Evolutionary conservation across 106 monocot species (phyloP).

Genomic region (Dendrobium huoshanense): DNA sequence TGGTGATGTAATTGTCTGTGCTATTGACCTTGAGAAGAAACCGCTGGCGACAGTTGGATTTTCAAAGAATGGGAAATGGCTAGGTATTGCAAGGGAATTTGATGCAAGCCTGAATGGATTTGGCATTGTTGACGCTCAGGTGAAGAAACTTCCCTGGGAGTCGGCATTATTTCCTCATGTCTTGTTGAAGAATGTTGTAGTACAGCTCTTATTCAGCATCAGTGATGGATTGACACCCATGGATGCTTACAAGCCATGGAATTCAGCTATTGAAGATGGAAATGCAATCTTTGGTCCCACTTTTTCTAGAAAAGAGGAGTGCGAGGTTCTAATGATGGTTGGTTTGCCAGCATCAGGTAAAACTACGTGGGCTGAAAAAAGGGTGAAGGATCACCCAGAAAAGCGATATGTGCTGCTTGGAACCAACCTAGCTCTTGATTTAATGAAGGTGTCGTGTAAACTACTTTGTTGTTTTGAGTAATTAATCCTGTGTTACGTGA

Average conservation of each 20-base stretch:
- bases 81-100: conserved; percentile 48
- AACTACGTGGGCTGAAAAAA: conserved; percentile 72
- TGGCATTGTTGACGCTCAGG: conserved; percentile 21
- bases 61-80: conserved; percentile 52
- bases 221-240: conserved; percentile 48
- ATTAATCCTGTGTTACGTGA: neutral
- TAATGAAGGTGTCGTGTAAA: conserved; percentile 53
- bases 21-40: conserved; percentile 46
- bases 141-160: conserved; percentile 21
- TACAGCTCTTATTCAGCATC: conserved; percentile 47
- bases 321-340: conserved; percentile 73
- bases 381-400: conserved; percentile 55
- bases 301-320: conserved; percentile 27
- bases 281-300: conserved; percentile 44
- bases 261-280: conserved; percentile 43
- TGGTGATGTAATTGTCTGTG: conserved; percentile 53
- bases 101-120: conserved; percentile 40
- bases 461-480: neutral
- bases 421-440: conserved; percentile 64
- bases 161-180: conserved; percentile 72
- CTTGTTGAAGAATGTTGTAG: conserved; percentile 66
- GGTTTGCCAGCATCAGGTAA: conserved; percentile 73
- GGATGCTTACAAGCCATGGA: conserved; percentile 60
- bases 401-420: conserved; percentile 66
- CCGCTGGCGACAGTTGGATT: conserved; percentile 50